Base-by-base conservation (phyloP, 805 yeast species). In the Starmerella powellii region DNA sequence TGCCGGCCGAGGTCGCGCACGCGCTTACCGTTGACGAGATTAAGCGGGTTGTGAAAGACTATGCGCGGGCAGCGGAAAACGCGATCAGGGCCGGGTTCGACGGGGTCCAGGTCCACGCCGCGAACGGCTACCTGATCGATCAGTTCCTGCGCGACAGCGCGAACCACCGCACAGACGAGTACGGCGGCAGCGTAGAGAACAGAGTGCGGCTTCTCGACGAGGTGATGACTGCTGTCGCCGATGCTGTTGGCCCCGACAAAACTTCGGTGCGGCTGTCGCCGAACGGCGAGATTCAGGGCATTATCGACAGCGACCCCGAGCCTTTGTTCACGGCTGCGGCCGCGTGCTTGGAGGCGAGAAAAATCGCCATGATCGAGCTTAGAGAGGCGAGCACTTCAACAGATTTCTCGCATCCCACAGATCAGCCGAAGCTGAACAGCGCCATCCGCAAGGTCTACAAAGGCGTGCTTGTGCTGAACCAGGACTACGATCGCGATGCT, bases 61-160 rank as follows among this genome's bases (percentile, higher is more conserved):
- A 65, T 55, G 73, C 63, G 12, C 51, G 48, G 1, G 78, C 80
- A 15, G 78, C 80, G 1, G 60, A 63, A 44, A 65, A 68, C 48
- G 74, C 81, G 3, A 59, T 68, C 26, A 66, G 60, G 2, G 68
- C 76, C 11, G 74, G 77, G 0, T 70, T 72, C 38, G 85, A 79
- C 56, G 77, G 78, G 50, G 71, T 80, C 33, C 83, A 76, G 53
- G 62, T 78, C 47, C 82, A 78, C 57, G 68, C 64, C 26, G 85
- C 85, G 21, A 74, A 77, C 55, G 82, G 82, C 1, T 75, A 72
- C 50, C 58, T 77, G 31, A 49, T 71, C 34, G 65, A 67, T 51
- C 64, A 66, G 44, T 76, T 78, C 51, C 51, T 71, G 29, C 63
- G 71, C 28, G 58, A 61, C 1, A 50, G 55, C 13, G 56, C 70